Conservation (phyloP, 768 basidiomycete species). For the Kwoniella botswanensis region DNA sequence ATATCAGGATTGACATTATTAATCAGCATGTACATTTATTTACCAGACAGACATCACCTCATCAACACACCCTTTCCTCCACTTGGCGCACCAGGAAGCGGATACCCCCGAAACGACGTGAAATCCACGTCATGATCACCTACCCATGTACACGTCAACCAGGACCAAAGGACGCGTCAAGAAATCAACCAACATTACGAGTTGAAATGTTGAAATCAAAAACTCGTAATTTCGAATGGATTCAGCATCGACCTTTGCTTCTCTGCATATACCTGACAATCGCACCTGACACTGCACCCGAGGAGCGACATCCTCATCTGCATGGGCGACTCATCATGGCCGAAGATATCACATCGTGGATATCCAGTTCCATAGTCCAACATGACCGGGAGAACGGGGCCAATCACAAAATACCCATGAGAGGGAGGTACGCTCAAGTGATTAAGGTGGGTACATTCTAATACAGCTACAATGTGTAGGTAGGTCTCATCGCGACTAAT, state of each 20-base stretch:
- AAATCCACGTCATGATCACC: conserved; percentile 7
- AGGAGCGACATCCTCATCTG: neutral
- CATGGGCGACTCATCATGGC: conserved; percentile 25
- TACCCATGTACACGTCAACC: conserved; percentile 11
- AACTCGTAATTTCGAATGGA: neutral
- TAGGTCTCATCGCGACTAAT: too few species aligned
- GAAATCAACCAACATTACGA: conserved; percentile 7
- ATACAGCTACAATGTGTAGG: neutral
- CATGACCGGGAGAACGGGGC: conserved; percentile 40
- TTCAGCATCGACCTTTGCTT: neutral
- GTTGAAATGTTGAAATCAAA: neutral
- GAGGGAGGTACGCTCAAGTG: conserved; percentile 30
- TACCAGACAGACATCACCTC: conserved; percentile 17
- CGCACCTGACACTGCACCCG: too few species aligned
- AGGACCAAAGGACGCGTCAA: conserved; percentile 1
- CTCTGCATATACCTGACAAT: neutral
- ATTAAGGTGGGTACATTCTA: conserved; percentile 23
- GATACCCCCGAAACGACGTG: neutral
- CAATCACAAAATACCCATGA: conserved; percentile 21
- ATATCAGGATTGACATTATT: neutral
- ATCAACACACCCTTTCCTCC: neutral
- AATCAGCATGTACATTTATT: conserved; percentile 8
- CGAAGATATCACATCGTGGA: conserved; percentile 34
- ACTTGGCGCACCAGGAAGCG: neutral
- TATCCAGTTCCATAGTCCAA: conserved; percentile 29